Evolutionary conservation across 2,329 filamentous ascomycete species (phyloP).

Genomic region (Xylaria digitata): DNA sequence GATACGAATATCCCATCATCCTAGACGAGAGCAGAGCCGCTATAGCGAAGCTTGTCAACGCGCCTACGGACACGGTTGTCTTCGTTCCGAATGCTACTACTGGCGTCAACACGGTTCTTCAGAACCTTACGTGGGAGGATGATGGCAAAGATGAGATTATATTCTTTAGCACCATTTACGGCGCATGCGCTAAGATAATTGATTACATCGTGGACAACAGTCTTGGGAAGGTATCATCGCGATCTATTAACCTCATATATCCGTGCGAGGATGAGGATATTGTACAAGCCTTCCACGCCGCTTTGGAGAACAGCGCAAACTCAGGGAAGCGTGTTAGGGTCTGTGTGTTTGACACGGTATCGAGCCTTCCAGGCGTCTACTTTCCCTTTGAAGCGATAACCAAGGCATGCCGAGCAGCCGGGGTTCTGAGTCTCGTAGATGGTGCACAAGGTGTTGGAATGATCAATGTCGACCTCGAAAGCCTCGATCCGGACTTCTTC

Average conservation of each 20-base stretch:
- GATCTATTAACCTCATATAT: conserved; percentile 71
- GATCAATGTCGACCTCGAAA: conserved; percentile 73
- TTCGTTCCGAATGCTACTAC: conserved; percentile 86
- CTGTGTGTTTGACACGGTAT: conserved; percentile 83
- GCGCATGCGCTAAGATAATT: conserved; percentile 78
- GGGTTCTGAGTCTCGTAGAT: conserved; percentile 80
- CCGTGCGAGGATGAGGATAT: conserved; percentile 78
- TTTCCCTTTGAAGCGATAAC: conserved; percentile 81
- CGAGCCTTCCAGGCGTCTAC: conserved; percentile 79
- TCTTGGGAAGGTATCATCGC: conserved; percentile 55
- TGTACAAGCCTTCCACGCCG: conserved; percentile 67
- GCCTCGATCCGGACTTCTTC: conserved; percentile 84
- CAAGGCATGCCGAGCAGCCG: conserved; percentile 71
- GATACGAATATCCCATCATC: conserved; percentile 70
- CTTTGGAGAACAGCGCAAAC: conserved; percentile 63
- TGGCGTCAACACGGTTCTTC: conserved; percentile 81
- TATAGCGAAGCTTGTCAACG: conserved; percentile 74
- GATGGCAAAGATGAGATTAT: conserved; percentile 83
- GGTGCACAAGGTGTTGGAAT: conserved; percentile 88
- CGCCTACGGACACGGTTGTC: conserved; percentile 73
- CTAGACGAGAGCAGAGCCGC: conserved; percentile 74
- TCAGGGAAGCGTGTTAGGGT: conserved; percentile 73
- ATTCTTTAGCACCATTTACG: conserved; percentile 83
- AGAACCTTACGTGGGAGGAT: conserved; percentile 73
- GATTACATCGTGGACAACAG: conserved; percentile 77